Conservation (phyloP, 2,329 filamentous ascomycete genomes). For the Zymoseptoria ardabiliae region DNA sequence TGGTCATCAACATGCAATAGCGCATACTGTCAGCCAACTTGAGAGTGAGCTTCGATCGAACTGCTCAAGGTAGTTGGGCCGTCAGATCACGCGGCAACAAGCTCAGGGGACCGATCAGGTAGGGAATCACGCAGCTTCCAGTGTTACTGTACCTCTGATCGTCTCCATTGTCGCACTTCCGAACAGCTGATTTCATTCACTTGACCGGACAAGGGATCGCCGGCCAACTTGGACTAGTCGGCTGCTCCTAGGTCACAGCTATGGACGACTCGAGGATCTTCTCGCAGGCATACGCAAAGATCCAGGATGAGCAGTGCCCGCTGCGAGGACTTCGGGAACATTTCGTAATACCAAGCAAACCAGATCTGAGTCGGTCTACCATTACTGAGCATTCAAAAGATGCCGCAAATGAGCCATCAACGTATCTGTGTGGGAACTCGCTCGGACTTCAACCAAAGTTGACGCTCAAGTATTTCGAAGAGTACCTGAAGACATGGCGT, state of each 20-base stretch:
- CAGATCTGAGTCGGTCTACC: conserved; percentile 59
- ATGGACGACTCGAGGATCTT: conserved; percentile 12
- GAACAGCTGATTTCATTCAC: neutral
- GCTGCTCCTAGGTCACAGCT: neutral
- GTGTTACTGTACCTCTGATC: neutral
- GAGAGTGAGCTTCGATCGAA: neutral
- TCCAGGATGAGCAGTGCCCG: conserved; percentile 32
- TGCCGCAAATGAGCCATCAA: conserved; percentile 39
- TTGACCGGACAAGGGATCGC: neutral
- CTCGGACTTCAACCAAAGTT: conserved; percentile 73
- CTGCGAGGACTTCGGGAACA: conserved; percentile 49
- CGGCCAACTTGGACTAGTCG: neutral
- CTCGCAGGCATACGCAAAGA: conserved; percentile 14
- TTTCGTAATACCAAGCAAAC: conserved; percentile 70
- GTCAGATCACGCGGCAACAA: neutral
- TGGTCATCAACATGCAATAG: neutral
- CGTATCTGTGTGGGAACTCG: conserved; percentile 88
- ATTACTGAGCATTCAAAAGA: conserved; percentile 31
- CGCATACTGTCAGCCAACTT: neutral
- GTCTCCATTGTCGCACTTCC: neutral
- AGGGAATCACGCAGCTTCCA: neutral
- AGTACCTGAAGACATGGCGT: conserved; percentile 76
- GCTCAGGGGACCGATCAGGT: neutral
- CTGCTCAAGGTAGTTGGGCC: neutral
- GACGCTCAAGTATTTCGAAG: conserved; percentile 57